Percentiles rank a stretch among this genome's conserved stretches.
These are phyloP conservation scores for Hypericum androsaemum DNA, from an alignment of 345 rosid species.

Conservation along the genomic window DNA sequence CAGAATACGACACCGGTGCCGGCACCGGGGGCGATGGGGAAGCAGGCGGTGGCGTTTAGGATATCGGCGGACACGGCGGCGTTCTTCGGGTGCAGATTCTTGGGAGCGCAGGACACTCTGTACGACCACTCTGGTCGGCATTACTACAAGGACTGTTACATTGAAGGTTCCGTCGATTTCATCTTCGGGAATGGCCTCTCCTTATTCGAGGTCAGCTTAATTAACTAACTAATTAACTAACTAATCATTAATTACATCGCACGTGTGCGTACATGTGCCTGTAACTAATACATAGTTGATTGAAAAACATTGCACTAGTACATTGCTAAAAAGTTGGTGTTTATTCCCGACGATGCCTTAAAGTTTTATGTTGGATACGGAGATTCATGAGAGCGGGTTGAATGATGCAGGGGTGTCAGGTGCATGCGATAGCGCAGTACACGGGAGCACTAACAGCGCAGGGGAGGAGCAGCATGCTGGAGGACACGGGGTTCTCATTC, in stretches of 20 bases:
- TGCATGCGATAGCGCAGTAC: conserved; percentile 68
- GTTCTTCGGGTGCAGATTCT: conserved; percentile 63
- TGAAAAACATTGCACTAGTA: no score
- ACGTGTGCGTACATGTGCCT: no score
- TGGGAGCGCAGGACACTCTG: conserved; percentile 93
- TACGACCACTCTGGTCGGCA: conserved; percentile 91
- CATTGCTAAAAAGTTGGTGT: no score
- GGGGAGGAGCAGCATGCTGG: conserved; percentile 58
- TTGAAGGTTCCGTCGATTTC: conserved; percentile 92
- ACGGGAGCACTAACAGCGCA: conserved; percentile 79
- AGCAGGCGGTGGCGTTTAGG: conserved; percentile 89
- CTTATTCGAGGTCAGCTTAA: conserved; percentile 55
- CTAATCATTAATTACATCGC: background rate
- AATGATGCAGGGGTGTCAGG: conserved; percentile 65
- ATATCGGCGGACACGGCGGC: conserved; percentile 85
- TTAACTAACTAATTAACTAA: background rate
- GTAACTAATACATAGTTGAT: no score
- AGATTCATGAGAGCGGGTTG: no score
- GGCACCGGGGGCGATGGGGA: conserved; percentile 72
- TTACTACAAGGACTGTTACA: conserved; percentile 90
- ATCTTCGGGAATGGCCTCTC: conserved; percentile 93
- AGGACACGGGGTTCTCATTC: conserved; percentile 97
- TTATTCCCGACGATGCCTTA: no score
- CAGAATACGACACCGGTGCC: conserved; percentile 90
- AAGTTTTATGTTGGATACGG: no score